Evolutionary conservation across 2,329 filamentous ascomycete species (phyloP), one percentile per base, ranked within the genome.

Genomic region (Penicillium sp.): DNA sequence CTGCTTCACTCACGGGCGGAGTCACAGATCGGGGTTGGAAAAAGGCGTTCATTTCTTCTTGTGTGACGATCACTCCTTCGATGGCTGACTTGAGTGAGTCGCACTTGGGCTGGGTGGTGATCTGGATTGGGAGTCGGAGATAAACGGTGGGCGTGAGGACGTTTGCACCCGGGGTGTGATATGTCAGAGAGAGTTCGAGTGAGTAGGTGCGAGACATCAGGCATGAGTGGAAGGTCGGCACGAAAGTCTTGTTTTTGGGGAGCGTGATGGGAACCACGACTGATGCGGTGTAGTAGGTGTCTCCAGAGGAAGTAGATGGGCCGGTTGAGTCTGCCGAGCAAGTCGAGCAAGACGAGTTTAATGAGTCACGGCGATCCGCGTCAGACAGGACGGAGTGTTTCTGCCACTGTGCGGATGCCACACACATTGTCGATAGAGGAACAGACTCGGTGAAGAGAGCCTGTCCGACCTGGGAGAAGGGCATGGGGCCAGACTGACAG

Each of bases 211-310:
- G 78, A n/a, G 82, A 83, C 40, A 84, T 73, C 47, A 89, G 78
- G 66, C 86, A 90, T 35, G 81, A 79, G 72, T 88, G 83, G 71
- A 89, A 90, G 2, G 85, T 86, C 1, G 86, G 87, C 18, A 87
- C 72, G 65, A 87, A 87, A 24, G 78, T 73, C 60, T 85, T 87
- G 55, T 74, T 74, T n/a, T 65, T 63, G 2, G 86, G 85, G 0
- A 88, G 76, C 0, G 79, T 78, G 61, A 89, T 73, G 0, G 86
- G 86, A 2, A 88, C 80, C 2, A 86, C 65, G 31, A 89, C 72
- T n/a, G 75, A 75, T 6, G 85, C 78, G 2, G 82, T 84, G 69
- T 86, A 89, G 69, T 81, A 85, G 14, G 43, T 55, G 16, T 53
- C 55, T 7, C 54, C 45, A 10, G 43, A 39, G 24, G 65, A 66